Percentiles rank a stretch among this genome's conserved stretches.
Evolutionary conservation across 139 green algal genomes (phyloP).

Genomic region (Coelastrella sp.): DNA sequence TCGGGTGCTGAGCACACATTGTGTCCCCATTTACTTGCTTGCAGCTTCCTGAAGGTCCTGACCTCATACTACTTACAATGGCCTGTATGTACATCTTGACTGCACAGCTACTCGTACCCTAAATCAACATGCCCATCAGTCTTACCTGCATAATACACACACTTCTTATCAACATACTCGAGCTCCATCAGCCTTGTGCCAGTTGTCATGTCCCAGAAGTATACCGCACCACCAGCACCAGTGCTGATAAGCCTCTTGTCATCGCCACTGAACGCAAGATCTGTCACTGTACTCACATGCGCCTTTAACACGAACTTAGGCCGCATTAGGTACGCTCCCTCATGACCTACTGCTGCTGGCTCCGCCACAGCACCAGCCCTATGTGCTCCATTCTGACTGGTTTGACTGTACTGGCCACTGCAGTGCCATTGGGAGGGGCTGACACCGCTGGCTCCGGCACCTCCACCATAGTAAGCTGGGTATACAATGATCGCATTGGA

Average conservation of each 20-base stretch:
- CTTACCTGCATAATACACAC: constrained; percentile 43
- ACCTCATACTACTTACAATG: no score
- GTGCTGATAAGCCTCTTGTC: constrained; percentile 23
- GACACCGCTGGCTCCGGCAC: constrained; percentile 1
- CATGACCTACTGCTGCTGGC: background rate
- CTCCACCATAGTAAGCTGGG: constrained; percentile 3
- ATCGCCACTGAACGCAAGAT: constrained; percentile 38
- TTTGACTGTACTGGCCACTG: background rate
- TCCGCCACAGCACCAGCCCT: background rate
- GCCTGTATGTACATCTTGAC: no score
- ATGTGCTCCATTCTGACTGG: background rate
- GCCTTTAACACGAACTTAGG: constrained; percentile 28
- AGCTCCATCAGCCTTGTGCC: constrained; percentile 37
- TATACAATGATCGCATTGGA: constrained; percentile 36
- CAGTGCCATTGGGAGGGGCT: background rate
- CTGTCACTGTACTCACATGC: constrained; percentile 44
- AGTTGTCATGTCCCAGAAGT: constrained; percentile 45
- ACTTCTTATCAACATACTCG: constrained; percentile 51
- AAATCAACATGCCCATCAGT: no score
- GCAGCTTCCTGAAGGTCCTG: no score
- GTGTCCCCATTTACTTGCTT: no score
- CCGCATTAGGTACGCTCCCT: background rate
- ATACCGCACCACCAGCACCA: constrained; percentile 46
- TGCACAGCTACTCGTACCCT: no score
- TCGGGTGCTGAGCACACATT: no score